Evolutionary conservation across 1,284 basidiomycete genomes (phyloP), one percentile per base, ranked within the genome.

Genomic region (Ustilago vetiveriae): DNA sequence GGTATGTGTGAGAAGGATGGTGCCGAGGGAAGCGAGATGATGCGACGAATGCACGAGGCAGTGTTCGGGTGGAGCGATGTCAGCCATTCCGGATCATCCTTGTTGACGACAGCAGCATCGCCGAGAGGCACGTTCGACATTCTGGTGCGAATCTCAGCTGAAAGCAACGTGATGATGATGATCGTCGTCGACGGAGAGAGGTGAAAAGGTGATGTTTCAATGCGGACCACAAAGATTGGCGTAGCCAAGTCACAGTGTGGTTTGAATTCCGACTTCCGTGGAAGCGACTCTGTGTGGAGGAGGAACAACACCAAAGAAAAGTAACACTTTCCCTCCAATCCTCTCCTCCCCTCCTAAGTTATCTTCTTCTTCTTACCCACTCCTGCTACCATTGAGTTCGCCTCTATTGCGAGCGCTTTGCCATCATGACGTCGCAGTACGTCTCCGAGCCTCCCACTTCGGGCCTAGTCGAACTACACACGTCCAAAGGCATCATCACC

Each of bases 401-500:
- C n/a, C n/a, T n/a, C n/a, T n/a, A n/a, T n/a, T n/a, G n/a, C n/a
- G n/a, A n/a, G n/a, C n/a, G n/a, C n/a, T n/a, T n/a, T n/a, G n/a
- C n/a, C n/a, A n/a, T 1, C 22, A 68, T 68, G 65, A 55, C 54
- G 24, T 68, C 65, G 6, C 69, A 75, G 35, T 79, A 79, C 55
- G 60, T 78, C 19, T 76, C 76, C 1, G 78, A 81, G 44, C 78
- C 78, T n/a, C 75, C 92, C 19, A 92, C 92, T 0, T 87, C 88
- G 54, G 93, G 92, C 60, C 89, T 90, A 64, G 90, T 96, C 49
- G 88, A 96, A 36, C 85, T 98, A 42, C 88, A 92, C 65, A 98
- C 95, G 0, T 93, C 92, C 1, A 89, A 88, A 13, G 80, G 78
- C 37, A 54, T 64, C 45, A 59, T 74, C 23, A 66, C 85, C 79